phyloP scores from a whole-genome alignment of 23 red algal species.

The Cyanidiococcus yangmingshanensis region DNA sequence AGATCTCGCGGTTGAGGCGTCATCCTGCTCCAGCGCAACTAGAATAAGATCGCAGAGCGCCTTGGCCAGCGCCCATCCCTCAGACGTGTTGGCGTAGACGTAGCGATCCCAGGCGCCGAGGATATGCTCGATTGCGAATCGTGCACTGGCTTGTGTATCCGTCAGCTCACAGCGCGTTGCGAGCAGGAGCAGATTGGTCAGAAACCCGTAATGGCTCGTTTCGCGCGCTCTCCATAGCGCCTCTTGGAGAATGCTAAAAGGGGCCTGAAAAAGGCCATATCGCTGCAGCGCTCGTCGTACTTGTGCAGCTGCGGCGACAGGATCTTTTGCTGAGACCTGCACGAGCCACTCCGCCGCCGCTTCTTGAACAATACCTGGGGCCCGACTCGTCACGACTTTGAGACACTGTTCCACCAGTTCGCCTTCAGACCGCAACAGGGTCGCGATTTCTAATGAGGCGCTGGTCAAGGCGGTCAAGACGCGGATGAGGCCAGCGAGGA shows the following conservation, averaged over 20 bases:
- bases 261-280: background rate
- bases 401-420: background rate
- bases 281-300: background rate
- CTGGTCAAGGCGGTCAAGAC: background rate
- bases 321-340: background rate
- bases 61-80: background rate
- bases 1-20: too few relatives aligned
- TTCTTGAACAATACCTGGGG: background rate
- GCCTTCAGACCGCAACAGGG: background rate
- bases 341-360: constrained; percentile 18
- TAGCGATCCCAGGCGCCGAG: background rate
- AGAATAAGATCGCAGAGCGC: background rate
- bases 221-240: background rate
- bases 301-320: background rate
- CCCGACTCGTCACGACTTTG: background rate
- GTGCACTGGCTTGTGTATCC: background rate
- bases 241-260: background rate
- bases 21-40: background rate
- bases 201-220: background rate
- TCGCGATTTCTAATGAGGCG: background rate
- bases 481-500: constrained; percentile 2
- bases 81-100: background rate
- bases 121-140: background rate
- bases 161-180: background rate
- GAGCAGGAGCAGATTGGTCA: background rate